Conservation (phyloP, 2,329 filamentous ascomycete genomes). For the Trichophyton mentagrophytes region DNA sequence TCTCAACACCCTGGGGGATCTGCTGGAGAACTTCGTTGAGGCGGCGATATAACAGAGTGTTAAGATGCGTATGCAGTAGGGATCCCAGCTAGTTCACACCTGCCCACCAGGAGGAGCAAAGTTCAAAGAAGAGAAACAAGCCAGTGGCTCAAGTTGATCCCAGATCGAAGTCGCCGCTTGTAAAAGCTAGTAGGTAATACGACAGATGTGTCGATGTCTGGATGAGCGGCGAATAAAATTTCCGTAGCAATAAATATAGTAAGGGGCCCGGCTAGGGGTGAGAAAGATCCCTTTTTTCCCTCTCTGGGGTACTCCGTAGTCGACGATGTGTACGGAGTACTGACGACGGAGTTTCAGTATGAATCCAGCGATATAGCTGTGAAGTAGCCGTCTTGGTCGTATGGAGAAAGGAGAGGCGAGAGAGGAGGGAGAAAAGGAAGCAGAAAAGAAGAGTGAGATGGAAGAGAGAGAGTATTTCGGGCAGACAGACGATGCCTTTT, state of each 20-base stretch:
- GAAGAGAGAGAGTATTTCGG: not conserved
- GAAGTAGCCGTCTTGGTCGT: not conserved
- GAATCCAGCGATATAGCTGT: not conserved
- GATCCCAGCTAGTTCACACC: not conserved
- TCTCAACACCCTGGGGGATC: not conserved
- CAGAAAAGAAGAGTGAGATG: not conserved
- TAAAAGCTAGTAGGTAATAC: not conserved
- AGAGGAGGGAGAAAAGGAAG: not conserved
- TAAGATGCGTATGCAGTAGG: not conserved
- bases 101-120: not conserved
- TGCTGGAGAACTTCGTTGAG: not conserved
- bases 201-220: not conserved
- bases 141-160: not conserved
- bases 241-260: not conserved
- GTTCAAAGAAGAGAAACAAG: not conserved
- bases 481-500: conserved; percentile 2
- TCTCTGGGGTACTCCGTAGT: not conserved
- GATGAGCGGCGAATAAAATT: not conserved
- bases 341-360: not conserved
- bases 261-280: not conserved
- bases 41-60: not conserved
- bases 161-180: not conserved
- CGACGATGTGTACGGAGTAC: not conserved
- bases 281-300: not conserved
- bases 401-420: not conserved